These are phyloP conservation scores for Prinsepia uniflora DNA, from an alignment of 306 rosid genomes.

Conservation along the genomic window DNA sequence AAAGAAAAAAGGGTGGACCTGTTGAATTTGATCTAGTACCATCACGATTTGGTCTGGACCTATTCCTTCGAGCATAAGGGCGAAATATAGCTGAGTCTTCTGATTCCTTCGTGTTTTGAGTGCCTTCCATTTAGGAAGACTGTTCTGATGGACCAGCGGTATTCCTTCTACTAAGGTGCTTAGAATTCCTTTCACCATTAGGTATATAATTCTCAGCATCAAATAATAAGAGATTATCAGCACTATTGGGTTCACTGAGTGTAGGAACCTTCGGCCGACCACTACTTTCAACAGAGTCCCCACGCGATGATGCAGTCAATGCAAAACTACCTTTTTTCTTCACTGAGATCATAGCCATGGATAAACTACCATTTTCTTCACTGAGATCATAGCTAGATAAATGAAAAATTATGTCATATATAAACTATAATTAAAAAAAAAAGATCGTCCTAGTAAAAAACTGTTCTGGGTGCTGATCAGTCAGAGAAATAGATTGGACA, in stretches of 20 bases:
- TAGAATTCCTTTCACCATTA: conserved; percentile 57
- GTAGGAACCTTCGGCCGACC: conserved; percentile 82
- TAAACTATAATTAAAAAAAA: conserved; percentile 15
- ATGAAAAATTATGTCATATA: conserved; percentile 11
- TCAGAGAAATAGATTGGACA: conserved; percentile 92
- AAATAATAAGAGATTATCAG: conserved; percentile 88
- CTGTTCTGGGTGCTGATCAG: conserved; percentile 89
- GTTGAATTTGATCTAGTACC: conserved; percentile 47
- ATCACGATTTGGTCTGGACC: conserved; percentile 83
- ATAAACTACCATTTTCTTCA: too few species aligned
- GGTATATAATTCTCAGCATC: conserved; percentile 67
- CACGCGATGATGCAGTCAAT: conserved; percentile 93
- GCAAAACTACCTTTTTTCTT: conserved; percentile 98
- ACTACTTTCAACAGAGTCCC: conserved; percentile 98
- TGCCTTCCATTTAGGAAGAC: conserved; percentile 80
- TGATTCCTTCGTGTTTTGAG: conserved; percentile 77
- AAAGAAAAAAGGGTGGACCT: too few species aligned
- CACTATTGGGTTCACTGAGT: conserved; percentile 84
- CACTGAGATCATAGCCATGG: conserved; percentile 48
- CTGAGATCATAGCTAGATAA: conserved; percentile 5
- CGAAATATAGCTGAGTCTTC: conserved; percentile 92
- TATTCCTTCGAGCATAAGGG: conserved; percentile 93
- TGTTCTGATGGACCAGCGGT: conserved; percentile 69
- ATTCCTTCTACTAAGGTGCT: conserved; percentile 56
- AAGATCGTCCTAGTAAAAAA: conserved; percentile 74